phyloP scores from a whole-genome alignment of 495 filamentous ascomycete species.

The Cercophora sp. region DNA sequence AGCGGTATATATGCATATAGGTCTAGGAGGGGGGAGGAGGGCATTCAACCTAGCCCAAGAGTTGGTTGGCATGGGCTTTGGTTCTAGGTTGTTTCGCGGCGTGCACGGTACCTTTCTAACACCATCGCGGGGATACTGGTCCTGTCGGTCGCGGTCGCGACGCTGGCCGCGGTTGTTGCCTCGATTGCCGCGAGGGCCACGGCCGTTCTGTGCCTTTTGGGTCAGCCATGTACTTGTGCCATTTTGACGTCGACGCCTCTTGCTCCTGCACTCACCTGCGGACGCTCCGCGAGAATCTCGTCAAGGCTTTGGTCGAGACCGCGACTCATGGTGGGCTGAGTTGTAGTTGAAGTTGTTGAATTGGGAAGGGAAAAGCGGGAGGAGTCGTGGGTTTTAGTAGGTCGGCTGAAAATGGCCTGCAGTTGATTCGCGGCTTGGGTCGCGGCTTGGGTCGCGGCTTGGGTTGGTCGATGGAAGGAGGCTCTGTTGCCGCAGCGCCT shows the following conservation, averaged over 20 bases:
- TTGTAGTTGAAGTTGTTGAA: no score
- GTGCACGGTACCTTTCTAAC: conserved; percentile 68
- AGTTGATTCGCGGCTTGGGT: not conserved
- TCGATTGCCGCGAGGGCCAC: conserved; percentile 25
- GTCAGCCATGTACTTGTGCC: not conserved
- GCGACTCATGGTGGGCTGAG: conserved; percentile 13
- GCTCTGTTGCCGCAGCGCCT: no score
- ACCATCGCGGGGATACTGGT: conserved; percentile 70
- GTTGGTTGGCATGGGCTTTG: not conserved
- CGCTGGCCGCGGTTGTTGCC: conserved; percentile 49
- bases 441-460: no score
- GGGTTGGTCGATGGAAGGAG: not conserved
- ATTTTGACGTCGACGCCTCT: no score
- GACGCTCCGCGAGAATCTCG: conserved; percentile 77
- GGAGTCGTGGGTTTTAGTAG: not conserved
- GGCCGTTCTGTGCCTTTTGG: conserved; percentile 14
- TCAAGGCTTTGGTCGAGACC: conserved; percentile 74
- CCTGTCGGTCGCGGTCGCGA: conserved; percentile 52
- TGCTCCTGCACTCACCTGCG: conserved; percentile 59
- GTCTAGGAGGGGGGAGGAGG: conserved; percentile 23
- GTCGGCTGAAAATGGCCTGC: not conserved
- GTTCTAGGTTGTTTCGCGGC: not conserved
- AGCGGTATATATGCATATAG: no score
- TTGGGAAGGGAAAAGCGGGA: no score
- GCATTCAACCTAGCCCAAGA: conserved; percentile 39